Evolutionary conservation across 345 rosid species (phyloP).

Genomic region (Eucalyptus polybractea): DNA sequence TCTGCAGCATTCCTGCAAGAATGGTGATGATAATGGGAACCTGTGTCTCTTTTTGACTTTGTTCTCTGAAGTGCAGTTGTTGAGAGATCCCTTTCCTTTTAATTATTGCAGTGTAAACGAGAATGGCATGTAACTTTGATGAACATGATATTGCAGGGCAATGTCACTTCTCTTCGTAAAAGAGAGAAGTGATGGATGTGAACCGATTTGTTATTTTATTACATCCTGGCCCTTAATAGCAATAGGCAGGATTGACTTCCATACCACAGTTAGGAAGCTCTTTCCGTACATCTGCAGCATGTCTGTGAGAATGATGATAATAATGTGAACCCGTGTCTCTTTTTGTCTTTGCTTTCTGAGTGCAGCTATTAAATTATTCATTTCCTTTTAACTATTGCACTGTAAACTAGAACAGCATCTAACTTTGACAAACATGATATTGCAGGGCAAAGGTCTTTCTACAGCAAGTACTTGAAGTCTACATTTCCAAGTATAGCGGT

Average conservation of each 20-base stretch:
- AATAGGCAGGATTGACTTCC: not conserved
- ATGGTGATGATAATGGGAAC: not conserved
- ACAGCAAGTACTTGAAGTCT: constrained; percentile 44
- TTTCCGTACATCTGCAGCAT: not conserved
- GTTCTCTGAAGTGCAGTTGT: not conserved
- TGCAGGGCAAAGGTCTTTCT: constrained; percentile 78
- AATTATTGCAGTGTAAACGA: not conserved
- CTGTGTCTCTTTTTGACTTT: not conserved
- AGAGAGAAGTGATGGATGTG: not conserved
- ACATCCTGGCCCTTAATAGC: not conserved
- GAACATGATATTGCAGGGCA: constrained; percentile 36
- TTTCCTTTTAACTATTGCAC: not conserved
- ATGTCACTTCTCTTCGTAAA: not conserved
- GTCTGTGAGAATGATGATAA: not conserved
- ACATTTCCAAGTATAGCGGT: constrained; percentile 53
- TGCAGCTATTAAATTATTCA: not conserved
- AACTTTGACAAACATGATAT: not conserved
- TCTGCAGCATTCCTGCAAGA: not conserved
- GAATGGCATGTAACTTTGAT: not conserved
- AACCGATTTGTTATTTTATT: not conserved
- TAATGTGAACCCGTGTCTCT: not conserved
- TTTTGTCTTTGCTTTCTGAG: not conserved
- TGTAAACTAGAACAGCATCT: not conserved
- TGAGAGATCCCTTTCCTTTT: not conserved
- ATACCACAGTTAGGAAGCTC: not conserved